These are phyloP conservation scores for Cryptomeria japonica DNA, from an alignment of 75 land plant genomes.

Conservation along the genomic window DNA sequence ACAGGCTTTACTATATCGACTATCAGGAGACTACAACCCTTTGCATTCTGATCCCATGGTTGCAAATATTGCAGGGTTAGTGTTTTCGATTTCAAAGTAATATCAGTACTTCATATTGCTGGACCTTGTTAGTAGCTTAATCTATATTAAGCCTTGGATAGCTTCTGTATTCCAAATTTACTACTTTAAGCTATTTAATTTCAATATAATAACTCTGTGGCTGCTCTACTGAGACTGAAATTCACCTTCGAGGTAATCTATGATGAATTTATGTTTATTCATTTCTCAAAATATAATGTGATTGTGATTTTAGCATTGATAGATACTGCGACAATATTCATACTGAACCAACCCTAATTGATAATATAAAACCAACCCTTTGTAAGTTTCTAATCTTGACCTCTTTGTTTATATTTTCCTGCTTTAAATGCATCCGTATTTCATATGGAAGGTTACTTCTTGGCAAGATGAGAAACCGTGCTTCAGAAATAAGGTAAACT, in stretches of 20 bases:
- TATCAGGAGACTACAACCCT: slow-evolving; percentile 97
- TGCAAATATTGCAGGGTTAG: slow-evolving; percentile 83
- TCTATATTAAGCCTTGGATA: slow-evolving; percentile 9
- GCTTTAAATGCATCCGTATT: background rate
- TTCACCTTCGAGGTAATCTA: background rate
- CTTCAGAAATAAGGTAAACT: background rate
- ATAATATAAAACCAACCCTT: background rate
- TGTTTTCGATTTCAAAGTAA: slow-evolving; percentile 9
- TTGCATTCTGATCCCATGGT: slow-evolving; percentile 85
- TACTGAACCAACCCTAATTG: background rate
- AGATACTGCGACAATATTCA: background rate
- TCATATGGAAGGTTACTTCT: background rate
- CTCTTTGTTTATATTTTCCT: background rate
- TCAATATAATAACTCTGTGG: background rate
- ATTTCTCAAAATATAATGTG: background rate
- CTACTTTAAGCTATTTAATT: background rate
- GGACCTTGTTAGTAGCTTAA: background rate
- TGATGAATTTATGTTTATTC: background rate
- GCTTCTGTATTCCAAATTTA: background rate
- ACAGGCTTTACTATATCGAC: slow-evolving; percentile 91
- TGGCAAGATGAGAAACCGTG: background rate
- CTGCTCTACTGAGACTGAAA: background rate
- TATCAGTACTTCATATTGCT: background rate
- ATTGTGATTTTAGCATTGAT: background rate
- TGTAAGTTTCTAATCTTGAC: background rate